Conservation (phyloP, 192 early-diverging fungal genomes). For the Funneliformis geosporum region DNA sequence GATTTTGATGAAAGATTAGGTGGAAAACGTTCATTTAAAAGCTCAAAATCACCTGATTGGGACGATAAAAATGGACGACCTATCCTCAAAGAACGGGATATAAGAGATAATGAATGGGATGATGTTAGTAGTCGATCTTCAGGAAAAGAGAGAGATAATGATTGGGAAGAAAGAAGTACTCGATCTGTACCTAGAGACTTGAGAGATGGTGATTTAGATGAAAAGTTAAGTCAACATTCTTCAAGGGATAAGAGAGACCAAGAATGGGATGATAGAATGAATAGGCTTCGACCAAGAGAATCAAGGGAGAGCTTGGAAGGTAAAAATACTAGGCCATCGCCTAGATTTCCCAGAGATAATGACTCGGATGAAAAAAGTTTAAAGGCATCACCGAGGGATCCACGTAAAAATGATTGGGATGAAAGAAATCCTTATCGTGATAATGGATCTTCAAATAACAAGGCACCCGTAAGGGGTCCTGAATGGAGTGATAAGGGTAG, state of each 20-base stretch:
- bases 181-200: background rate
- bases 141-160: constrained; percentile 2
- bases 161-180: constrained; percentile 7
- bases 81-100: background rate
- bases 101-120: constrained; percentile 10
- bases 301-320: background rate
- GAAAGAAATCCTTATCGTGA: background rate
- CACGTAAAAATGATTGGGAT: constrained; percentile 17
- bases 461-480: background rate
- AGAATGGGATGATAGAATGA: constrained; percentile 6
- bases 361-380: background rate
- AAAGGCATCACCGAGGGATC: background rate
- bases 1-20: background rate
- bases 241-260: background rate
- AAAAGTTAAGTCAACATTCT: background rate
- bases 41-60: background rate
- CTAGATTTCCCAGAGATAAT: background rate
- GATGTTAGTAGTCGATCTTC: constrained; percentile 1
- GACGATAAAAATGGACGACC: background rate
- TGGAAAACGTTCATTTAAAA: background rate
- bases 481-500: background rate
- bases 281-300: background rate
- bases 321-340: background rate
- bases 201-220: constrained; percentile 14
- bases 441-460: background rate